Conservation (phyloP, 2,329 filamentous ascomycete genomes). For the Neonectria sp. region DNA sequence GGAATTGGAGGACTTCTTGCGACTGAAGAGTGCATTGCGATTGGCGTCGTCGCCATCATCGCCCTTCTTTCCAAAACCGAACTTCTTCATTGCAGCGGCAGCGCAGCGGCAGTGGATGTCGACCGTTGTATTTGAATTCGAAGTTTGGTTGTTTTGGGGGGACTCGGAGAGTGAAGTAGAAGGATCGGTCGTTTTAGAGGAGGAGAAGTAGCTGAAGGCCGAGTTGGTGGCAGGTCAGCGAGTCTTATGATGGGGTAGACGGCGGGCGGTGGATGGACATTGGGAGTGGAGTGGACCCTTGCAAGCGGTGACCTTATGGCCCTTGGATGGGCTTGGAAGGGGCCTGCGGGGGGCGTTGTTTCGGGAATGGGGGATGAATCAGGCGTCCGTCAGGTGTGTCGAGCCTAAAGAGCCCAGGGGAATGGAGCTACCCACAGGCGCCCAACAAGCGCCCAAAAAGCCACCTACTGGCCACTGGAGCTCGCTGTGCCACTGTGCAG, state of each 20-base stretch:
- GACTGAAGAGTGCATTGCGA: constrained; percentile 67
- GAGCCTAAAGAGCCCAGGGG: constrained; percentile 34
- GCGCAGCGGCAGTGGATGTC: neutral
- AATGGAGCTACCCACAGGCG: constrained; percentile 32
- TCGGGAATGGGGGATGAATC: constrained; percentile 44
- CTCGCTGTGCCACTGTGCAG: neutral
- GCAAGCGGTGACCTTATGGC: constrained; percentile 37
- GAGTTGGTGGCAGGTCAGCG: constrained; percentile 26
- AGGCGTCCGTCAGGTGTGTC: constrained; percentile 37
- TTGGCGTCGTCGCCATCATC: constrained; percentile 65
- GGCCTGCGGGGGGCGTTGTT: constrained; percentile 35
- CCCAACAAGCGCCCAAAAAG: constrained; percentile 41
- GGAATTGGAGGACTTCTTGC: constrained; percentile 67
- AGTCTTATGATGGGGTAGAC: constrained; percentile 39
- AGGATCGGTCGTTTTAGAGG: constrained; percentile 35
- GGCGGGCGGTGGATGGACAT: constrained; percentile 33
- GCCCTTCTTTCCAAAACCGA: constrained; percentile 71
- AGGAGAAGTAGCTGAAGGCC: constrained; percentile 19
- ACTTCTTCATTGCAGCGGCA: constrained; percentile 68
- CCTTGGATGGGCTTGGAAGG: constrained; percentile 26
- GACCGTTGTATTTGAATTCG: neutral
- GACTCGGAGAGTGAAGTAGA: constrained; percentile 14
- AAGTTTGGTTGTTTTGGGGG: constrained; percentile 10
- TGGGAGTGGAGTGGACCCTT: constrained; percentile 38
- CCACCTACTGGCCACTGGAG: constrained; percentile 13